Evolutionary conservation across 23 red algal genomes (phyloP).

Genomic region (Cyanidium caldarium): DNA sequence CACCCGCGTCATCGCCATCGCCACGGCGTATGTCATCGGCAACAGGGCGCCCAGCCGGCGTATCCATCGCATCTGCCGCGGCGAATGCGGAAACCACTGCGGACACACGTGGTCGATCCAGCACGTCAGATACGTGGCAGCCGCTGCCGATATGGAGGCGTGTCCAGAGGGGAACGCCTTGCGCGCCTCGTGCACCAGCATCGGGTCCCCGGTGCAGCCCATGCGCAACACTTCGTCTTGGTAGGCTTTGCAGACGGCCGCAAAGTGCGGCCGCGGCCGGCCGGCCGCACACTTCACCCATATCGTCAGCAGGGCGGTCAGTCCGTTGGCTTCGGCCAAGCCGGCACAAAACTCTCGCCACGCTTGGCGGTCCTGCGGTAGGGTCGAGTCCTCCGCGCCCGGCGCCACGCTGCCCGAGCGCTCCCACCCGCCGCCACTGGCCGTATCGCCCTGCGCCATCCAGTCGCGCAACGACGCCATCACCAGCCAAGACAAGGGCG

Average conservation of each 20-base stretch:
- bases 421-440: background rate
- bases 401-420: too few relatives aligned
- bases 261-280: constrained; percentile 69
- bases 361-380: too few relatives aligned
- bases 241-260: constrained; percentile 50
- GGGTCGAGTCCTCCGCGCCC: too few relatives aligned
- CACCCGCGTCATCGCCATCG: background rate
- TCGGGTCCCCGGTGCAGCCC: constrained; percentile 23
- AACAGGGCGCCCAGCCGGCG: background rate
- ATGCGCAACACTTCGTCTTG: background rate
- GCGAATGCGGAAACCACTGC: constrained; percentile 15
- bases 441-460: too few relatives aligned
- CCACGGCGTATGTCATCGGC: background rate
- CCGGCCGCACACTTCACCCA: constrained; percentile 34
- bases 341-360: background rate
- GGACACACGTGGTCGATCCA: background rate
- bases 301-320: constrained; percentile 44
- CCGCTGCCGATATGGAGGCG: constrained; percentile 29
- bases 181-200: constrained; percentile 39
- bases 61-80: background rate
- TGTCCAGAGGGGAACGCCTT: constrained; percentile 81
- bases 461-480: background rate
- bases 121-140: constrained; percentile 17
- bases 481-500: background rate
- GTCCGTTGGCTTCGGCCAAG: constrained; percentile 23